Conservation (phyloP, 208 protist genomes). For the Naegleria lovaniensis region DNA sequence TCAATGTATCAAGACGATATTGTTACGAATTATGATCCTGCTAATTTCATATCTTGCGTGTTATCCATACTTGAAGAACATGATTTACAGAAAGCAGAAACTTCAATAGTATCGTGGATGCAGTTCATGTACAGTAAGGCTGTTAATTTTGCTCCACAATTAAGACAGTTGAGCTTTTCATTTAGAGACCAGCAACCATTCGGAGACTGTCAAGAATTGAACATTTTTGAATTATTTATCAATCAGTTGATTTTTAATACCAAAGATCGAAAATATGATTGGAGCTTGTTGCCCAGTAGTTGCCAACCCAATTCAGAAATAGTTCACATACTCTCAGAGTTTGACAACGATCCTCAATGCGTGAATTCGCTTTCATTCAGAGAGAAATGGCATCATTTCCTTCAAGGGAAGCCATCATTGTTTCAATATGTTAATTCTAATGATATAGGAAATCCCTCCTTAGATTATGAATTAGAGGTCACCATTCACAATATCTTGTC, state of each 20-base stretch:
- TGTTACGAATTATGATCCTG: not conserved
- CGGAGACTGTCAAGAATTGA: not conserved
- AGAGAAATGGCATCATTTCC: not conserved
- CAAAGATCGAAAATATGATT: not conserved
- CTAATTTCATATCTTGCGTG: not conserved
- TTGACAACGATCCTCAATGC: not conserved
- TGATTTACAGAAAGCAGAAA: not conserved
- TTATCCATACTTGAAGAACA: not conserved
- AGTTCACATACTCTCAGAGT: not conserved
- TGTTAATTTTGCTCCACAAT: not conserved
- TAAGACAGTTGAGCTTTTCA: not conserved
- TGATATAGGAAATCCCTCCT: not conserved
- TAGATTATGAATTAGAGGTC: not conserved
- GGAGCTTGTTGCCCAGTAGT: not conserved
- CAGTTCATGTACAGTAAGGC: not conserved
- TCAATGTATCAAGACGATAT: not conserved
- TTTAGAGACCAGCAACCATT: not conserved
- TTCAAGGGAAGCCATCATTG: not conserved
- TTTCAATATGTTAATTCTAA: constrained; percentile 13
- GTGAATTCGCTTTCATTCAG: not conserved
- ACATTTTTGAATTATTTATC: not conserved
- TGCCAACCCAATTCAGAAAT: not conserved
- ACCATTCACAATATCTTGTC: not conserved
- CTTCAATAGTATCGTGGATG: not conserved
- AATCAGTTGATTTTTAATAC: not conserved